These are phyloP conservation scores for Apiospora rasikravindrae DNA, from an alignment of 2,329 filamentous ascomycete species.

Conservation along the genomic window DNA sequence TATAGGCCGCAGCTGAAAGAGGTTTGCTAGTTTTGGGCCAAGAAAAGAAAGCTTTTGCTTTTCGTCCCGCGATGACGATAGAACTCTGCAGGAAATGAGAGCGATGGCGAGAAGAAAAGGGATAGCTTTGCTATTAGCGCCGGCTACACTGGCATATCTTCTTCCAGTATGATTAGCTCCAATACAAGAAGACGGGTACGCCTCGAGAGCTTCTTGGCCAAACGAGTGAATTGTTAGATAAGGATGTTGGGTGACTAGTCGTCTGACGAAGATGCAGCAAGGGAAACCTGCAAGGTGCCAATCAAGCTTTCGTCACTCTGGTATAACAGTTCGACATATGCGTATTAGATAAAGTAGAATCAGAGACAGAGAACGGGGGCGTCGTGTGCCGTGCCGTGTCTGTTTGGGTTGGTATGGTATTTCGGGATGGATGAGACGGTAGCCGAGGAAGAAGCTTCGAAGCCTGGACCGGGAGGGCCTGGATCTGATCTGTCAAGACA, in stretches of 20 bases:
- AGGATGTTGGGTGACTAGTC: neutral
- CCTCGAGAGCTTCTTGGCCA: neutral
- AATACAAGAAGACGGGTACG: constrained; percentile 1
- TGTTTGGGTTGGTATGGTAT: constrained; percentile 5
- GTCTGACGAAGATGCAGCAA: neutral
- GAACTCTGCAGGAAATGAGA: neutral
- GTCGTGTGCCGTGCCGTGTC: constrained; percentile 1
- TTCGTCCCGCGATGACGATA: constrained; percentile 7
- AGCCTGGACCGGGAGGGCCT: neutral
- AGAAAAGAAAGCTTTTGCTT: neutral
- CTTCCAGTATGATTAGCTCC: neutral
- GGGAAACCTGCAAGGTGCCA: neutral
- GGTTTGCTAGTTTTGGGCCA: neutral
- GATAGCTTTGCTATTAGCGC: constrained; percentile 13
- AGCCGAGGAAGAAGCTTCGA: constrained; percentile 15
- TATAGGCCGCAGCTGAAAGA: neutral
- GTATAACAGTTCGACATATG: constrained; percentile 3
- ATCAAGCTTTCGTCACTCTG: neutral
- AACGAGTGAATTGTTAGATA: constrained; percentile 4
- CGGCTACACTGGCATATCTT: neutral
- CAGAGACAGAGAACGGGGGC: neutral
- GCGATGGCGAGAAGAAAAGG: neutral
- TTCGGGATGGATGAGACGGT: constrained; percentile 3
- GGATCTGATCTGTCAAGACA: constrained; percentile 17
- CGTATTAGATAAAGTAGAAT: neutral